Conservation (phyloP, 495 filamentous ascomycete genomes). For the Cercophora scortea region DNA sequence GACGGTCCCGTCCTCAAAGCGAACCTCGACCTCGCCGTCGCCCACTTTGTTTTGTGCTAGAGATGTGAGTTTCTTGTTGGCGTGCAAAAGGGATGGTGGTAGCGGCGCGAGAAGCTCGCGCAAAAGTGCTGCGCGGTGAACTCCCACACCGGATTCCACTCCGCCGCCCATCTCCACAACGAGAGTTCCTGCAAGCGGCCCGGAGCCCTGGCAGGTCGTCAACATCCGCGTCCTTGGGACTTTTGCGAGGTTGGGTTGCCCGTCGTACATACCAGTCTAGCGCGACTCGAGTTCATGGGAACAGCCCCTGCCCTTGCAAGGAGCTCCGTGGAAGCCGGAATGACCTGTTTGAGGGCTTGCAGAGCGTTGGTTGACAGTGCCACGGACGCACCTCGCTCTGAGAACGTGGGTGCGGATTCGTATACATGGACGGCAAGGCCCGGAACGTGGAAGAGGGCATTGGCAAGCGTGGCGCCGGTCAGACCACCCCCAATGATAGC, state of each 20-base stretch:
- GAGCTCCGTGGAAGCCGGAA: background rate
- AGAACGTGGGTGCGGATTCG: constrained; percentile 2
- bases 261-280: background rate
- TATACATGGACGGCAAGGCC: background rate
- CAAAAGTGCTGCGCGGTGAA: background rate
- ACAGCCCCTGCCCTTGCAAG: background rate
- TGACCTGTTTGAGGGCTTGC: background rate
- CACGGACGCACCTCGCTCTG: constrained; percentile 3
- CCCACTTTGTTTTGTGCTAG: background rate
- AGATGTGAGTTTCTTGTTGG: background rate
- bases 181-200: constrained; percentile 1
- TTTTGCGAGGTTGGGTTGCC: too few relatives aligned
- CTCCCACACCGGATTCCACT: background rate
- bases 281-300: background rate
- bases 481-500: constrained; percentile 4
- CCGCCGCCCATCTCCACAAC: background rate
- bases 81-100: background rate
- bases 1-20: constrained; percentile 11
- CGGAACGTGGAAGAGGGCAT: background rate
- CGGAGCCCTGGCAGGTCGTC: background rate
- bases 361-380: background rate
- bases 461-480: background rate
- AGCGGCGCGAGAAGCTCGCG: background rate
- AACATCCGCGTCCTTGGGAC: too few relatives aligned
- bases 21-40: background rate